Percentiles rank a stretch among this genome's conserved stretches.
Conservation (phyloP, 192 early-diverging fungal genomes). For the Coemansia sp. region DNA sequence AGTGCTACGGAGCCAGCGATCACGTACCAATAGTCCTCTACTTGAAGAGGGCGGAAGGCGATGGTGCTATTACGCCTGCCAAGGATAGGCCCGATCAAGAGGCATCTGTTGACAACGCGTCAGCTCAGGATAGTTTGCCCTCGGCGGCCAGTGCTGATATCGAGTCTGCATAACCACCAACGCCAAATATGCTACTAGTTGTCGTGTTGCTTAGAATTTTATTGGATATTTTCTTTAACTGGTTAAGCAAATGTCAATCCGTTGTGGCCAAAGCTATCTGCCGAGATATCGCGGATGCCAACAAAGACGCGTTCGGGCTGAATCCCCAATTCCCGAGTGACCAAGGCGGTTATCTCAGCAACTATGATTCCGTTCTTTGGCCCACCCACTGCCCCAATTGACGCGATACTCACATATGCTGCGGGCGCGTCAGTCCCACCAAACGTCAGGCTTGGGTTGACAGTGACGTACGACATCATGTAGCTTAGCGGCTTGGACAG, state of each 20-base stretch:
- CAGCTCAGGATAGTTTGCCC: background rate
- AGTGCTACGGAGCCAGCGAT: constrained; percentile 87
- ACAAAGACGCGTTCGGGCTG: constrained; percentile 20
- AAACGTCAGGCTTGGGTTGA: constrained; percentile 20
- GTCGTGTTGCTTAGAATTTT: too few relatives aligned
- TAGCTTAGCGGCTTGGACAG: constrained; percentile 32
- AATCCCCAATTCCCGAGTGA: constrained; percentile 18
- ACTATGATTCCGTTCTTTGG: constrained; percentile 18
- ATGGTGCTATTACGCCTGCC: constrained; percentile 1
- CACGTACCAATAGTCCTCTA: constrained; percentile 78
- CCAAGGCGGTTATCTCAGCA: constrained; percentile 18
- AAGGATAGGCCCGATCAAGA: constrained; percentile 5
- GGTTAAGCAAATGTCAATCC: constrained; percentile 15
- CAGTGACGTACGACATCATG: constrained; percentile 18
- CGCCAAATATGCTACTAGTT: too few relatives aligned
- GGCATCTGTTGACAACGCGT: background rate
- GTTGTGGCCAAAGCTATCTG: constrained; percentile 12
- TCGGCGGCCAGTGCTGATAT: background rate
- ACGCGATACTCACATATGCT: constrained; percentile 21
- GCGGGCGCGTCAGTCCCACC: constrained; percentile 30
- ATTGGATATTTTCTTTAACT: too few relatives aligned
- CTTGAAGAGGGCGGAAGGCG: constrained; percentile 32
- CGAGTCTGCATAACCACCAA: background rate
- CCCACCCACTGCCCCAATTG: constrained; percentile 27
- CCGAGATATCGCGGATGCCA: constrained; percentile 20